Evolutionary conservation across 495 filamentous ascomycete species (phyloP), one percentile per base, ranked within the genome.

Genomic region (Penicillium antarcticum): DNA sequence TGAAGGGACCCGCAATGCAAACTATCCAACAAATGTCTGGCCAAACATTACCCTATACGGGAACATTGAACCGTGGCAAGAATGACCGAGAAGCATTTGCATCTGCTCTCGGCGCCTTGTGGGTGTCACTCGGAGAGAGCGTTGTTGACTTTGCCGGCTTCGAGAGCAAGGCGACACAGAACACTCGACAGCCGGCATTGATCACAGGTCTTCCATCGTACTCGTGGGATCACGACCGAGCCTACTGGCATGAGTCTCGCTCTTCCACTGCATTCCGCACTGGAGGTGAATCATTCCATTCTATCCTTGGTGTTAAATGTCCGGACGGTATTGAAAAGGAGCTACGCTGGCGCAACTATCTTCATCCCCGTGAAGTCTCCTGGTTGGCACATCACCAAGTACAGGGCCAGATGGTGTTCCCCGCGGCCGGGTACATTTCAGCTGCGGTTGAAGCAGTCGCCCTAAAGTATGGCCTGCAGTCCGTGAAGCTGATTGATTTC

Each of bases 361-460:
- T 77, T 0, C 50, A 59, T 11, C 53, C 55, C 0, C 46, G 47
- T 0, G 72, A 75, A 33, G 60, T 80, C 2, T 55, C 68, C 0
- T 80, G 76, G 76, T 44, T 78, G 0, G 4, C 37, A 1, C 68
- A 64, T 48, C 75, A 80, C 33, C 41, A 59, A n/a, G 35, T 78
- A 0, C 69, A 76, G 26, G 57, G 63, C 0, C 65, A 77, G 45
- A 52, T 64, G 1, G 61, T 89, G 1, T 84, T 84, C 51, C 86
- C 87, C n/a, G 80, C 75, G 43, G 76, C 82, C 6, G 80, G 75
- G 0, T 87, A 80, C 48, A 55, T 83, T 23, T 66, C 74, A 3
- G 81, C 81, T 68, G 81, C 78, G 1, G 42, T 84, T 0, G 85
- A 89, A 50, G 74, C 79, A 2, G 36, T 60, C 14, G 9, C 50